These are phyloP conservation scores for Phytophthora idaei DNA, from an alignment of 352 stramenopile species.

Conservation along the genomic window DNA sequence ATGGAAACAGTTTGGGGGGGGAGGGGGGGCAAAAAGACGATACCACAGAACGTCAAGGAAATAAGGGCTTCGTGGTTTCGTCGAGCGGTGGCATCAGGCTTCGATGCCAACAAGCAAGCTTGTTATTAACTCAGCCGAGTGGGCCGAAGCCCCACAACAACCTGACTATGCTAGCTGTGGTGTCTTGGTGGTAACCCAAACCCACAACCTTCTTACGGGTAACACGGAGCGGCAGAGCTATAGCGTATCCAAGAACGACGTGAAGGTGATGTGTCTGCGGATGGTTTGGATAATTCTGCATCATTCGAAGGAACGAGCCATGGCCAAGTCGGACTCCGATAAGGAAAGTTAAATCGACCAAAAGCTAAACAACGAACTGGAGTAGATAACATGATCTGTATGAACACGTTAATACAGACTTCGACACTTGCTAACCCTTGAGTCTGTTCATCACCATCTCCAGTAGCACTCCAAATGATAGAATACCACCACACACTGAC, in stretches of 20 bases:
- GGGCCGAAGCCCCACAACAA: too few species aligned
- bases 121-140: too few species aligned
- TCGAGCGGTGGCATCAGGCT: background rate
- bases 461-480: background rate
- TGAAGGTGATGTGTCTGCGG: constrained; percentile 5
- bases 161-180: too few species aligned
- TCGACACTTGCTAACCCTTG: background rate
- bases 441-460: background rate
- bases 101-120: background rate
- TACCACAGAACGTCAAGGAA: background rate
- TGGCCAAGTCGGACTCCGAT: background rate
- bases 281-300: constrained; percentile 12
- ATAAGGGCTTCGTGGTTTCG: background rate
- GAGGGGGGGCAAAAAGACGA: background rate
- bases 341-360: background rate
- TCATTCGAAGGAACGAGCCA: background rate
- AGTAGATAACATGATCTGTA: background rate
- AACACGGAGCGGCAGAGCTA: background rate
- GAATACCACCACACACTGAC: too few species aligned
- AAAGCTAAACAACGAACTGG: background rate
- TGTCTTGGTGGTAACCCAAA: too few species aligned
- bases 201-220: background rate
- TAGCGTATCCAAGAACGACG: background rate
- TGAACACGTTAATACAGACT: background rate
- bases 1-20: background rate